Percentiles rank a stretch among this genome's conserved stretches.
These are phyloP conservation scores for Rusavskia elegans DNA, from an alignment of 495 filamentous ascomycete genomes.

Conservation along the genomic window DNA sequence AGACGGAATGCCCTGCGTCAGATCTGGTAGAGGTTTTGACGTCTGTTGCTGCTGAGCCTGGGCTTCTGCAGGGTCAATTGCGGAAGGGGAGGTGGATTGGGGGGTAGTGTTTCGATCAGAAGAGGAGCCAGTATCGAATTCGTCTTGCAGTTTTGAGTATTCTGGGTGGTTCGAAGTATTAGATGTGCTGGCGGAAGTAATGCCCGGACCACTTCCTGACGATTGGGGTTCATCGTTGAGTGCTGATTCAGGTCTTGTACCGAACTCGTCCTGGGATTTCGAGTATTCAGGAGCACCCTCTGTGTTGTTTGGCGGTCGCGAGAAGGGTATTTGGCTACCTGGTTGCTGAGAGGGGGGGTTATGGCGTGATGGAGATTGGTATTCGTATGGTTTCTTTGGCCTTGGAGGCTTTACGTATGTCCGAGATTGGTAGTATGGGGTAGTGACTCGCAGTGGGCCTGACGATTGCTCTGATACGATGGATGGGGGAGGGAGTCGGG, in stretches of 20 bases:
- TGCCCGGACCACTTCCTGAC: background rate
- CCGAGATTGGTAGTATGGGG: constrained; percentile 20
- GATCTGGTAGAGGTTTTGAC: constrained; percentile 56
- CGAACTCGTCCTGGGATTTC: background rate
- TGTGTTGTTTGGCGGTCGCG: background rate
- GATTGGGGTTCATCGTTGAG: constrained; percentile 1
- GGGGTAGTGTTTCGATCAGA: constrained; percentile 23
- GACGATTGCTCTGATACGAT: background rate
- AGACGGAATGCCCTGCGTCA: constrained; percentile 82
- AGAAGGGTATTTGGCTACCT: background rate
- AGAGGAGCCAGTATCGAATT: constrained; percentile 27
- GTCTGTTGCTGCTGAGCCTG: constrained; percentile 11
- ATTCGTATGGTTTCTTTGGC: constrained; percentile 25
- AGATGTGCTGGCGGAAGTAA: constrained; percentile 16
- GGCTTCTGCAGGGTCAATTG: constrained; percentile 8
- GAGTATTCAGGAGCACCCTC: background rate
- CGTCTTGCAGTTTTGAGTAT: constrained; percentile 26
- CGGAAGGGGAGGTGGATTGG: constrained; percentile 12
- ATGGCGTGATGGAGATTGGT: constrained; percentile 22
- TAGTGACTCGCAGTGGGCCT: constrained; percentile 7
- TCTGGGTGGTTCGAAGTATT: constrained; percentile 18
- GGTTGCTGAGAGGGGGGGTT: constrained; percentile 1
- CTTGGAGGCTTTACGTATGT: constrained; percentile 32
- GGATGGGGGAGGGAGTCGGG: too few species aligned
- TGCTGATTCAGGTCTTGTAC: background rate